Evolutionary conservation across 2,329 filamentous ascomycete species (phyloP).

Genomic region (Xylaria sp.): DNA sequence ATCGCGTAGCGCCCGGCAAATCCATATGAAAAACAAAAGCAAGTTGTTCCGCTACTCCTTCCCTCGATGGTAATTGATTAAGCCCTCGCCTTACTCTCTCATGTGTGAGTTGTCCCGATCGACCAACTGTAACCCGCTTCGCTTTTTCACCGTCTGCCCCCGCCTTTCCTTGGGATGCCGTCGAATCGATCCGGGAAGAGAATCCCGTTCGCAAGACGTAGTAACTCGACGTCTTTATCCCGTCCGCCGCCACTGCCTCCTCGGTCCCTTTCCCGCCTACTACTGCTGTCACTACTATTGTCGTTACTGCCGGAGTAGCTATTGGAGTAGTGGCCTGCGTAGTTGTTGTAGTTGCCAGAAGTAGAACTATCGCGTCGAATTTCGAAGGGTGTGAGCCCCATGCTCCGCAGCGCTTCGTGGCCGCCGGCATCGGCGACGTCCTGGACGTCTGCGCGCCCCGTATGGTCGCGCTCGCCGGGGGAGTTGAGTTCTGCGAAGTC

Average conservation of each 20-base stretch:
- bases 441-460: slow-evolving; percentile 53
- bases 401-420: slow-evolving; percentile 46
- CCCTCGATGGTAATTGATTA: too few relatives aligned
- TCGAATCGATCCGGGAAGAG: slow-evolving; percentile 38
- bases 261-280: neutral
- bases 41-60: neutral
- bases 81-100: too few relatives aligned
- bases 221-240: slow-evolving; percentile 28
- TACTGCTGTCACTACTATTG: neutral
- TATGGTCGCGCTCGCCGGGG: slow-evolving; percentile 63
- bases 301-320: too few relatives aligned
- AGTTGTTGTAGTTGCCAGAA: too few relatives aligned
- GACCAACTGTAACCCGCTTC: too few relatives aligned
- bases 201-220: slow-evolving; percentile 38
- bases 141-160: neutral
- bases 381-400: slow-evolving; percentile 51
- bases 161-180: slow-evolving; percentile 10
- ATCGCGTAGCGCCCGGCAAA: neutral
- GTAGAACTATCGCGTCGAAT: neutral
- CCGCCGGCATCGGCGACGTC: slow-evolving; percentile 45
- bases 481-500: slow-evolving; percentile 56
- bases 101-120: neutral
- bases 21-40: neutral
- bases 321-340: too few relatives aligned
- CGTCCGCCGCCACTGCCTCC: neutral